These are phyloP conservation scores for Russula olivacea DNA, from an alignment of 768 basidiomycete genomes.

Conservation along the genomic window DNA sequence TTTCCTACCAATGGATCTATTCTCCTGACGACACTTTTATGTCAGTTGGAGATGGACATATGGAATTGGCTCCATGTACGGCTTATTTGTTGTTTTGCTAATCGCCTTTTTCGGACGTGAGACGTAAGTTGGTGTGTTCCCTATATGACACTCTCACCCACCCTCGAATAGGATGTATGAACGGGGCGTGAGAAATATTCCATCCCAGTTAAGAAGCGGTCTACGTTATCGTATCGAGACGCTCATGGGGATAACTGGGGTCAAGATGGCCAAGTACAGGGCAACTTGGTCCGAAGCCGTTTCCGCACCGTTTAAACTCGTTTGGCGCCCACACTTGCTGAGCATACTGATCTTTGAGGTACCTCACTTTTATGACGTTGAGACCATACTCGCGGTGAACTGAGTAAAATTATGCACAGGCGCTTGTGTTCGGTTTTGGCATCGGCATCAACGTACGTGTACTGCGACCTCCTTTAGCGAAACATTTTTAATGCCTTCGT, in stretches of 20 bases:
- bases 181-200: constrained; percentile 43
- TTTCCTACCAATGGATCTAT: not conserved
- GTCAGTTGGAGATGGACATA: constrained; percentile 62
- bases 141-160: constrained; percentile 6
- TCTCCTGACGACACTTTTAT: not conserved
- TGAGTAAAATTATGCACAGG: constrained; percentile 33
- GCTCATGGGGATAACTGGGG: constrained; percentile 55
- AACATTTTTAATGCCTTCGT: not conserved
- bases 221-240: constrained; percentile 52
- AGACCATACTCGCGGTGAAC: not conserved
- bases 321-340: constrained; percentile 60
- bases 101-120: constrained; percentile 60
- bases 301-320: constrained; percentile 43
- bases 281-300: constrained; percentile 45
- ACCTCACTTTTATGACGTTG: not conserved
- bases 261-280: constrained; percentile 52
- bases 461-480: not conserved
- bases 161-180: constrained; percentile 49
- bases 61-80: constrained; percentile 58
- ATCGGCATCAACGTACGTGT: constrained; percentile 53
- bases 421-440: constrained; percentile 54
- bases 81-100: constrained; percentile 47
- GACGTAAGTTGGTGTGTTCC: constrained; percentile 40
- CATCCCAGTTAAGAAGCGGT: constrained; percentile 25
- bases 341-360: constrained; percentile 43